These are phyloP conservation scores for Asclepias syriaca DNA, from an alignment of 257 asterid genomes.

Conservation along the genomic window DNA sequence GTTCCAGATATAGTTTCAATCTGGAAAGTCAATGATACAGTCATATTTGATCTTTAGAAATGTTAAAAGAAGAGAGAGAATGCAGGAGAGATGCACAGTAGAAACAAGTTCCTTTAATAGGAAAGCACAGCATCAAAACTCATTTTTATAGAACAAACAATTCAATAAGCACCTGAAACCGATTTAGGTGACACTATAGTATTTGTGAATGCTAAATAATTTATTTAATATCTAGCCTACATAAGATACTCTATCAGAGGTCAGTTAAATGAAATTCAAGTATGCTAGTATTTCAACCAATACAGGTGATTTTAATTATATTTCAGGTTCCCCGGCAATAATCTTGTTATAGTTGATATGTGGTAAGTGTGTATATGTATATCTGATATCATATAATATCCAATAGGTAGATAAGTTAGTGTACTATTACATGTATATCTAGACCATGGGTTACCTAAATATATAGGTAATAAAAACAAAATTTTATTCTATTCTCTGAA, in stretches of 20 bases:
- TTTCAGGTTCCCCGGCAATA: background rate
- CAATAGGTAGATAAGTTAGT: too few species aligned
- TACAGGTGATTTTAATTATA: background rate
- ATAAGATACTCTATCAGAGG: background rate
- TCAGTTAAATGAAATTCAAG: background rate
- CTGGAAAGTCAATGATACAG: slow-evolving; percentile 36
- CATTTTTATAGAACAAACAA: background rate
- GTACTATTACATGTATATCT: too few species aligned
- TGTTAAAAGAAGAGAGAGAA: background rate
- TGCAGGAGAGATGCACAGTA: background rate
- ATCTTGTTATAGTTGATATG: background rate
- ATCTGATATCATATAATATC: too few species aligned
- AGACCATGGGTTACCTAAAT: too few species aligned
- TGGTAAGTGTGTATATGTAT: too few species aligned
- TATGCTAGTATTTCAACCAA: background rate
- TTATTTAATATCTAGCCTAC: background rate
- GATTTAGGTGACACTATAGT: background rate
- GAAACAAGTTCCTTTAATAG: background rate
- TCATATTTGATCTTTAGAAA: background rate
- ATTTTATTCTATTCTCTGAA: too few species aligned
- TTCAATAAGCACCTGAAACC: background rate
- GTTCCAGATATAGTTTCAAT: slow-evolving; percentile 87
- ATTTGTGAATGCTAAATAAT: background rate
- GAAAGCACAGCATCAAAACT: background rate
- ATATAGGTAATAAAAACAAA: too few species aligned